Evolutionary conservation across 2,329 filamentous ascomycete species (phyloP), one percentile per base, ranked within the genome.

Genomic region (Colletotrichum tabaci): DNA sequence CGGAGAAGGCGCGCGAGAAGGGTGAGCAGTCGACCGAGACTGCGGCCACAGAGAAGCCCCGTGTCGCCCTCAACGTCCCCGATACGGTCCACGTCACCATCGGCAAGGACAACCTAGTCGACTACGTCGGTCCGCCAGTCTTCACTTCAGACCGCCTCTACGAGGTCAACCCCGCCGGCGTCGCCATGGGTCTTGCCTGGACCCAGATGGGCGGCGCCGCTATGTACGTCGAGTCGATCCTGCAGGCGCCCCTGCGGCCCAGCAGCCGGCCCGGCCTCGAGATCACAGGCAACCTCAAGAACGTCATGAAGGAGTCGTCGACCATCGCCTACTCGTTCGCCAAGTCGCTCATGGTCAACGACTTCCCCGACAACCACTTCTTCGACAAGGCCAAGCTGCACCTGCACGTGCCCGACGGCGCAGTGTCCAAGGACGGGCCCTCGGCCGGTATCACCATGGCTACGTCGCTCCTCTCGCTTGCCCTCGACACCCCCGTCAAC

Each of bases 401-500:
- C 82, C 87, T 99, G 75, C 96, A 99, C 85, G 97, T 97, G 71
- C 96, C 96, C 0, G 96, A 99, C 81, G 96, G 96, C 7, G 96
- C 96, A 10, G 95, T 98, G 67, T 94, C 93, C 76, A 99, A 99
- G 84, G 96, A 99, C 80, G 96, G 93, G 0, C 94, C 94, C 5
- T 95, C 93, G 58, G 96, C 96, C 23, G 96, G 96, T 80, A 96
- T 99, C 78, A 99, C 96, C 8, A 99, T 99, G 96, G 93, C 96
- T n/a, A 97, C 95, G 8, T 95, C 93, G 70, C 84, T 99, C 77
- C 86, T 99, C 61, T 96, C 93, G 63, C 86, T 99, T 73, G 96
- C 94, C 10, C 85, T 98, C 49, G 90, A 98, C 75, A 88, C 89
- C 56, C 88, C 92, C 18, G 87, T 99, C 61, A 88, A 95, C 78